phyloP scores from a whole-genome alignment of 768 basidiomycete genomes.

The Mycena amicta region DNA sequence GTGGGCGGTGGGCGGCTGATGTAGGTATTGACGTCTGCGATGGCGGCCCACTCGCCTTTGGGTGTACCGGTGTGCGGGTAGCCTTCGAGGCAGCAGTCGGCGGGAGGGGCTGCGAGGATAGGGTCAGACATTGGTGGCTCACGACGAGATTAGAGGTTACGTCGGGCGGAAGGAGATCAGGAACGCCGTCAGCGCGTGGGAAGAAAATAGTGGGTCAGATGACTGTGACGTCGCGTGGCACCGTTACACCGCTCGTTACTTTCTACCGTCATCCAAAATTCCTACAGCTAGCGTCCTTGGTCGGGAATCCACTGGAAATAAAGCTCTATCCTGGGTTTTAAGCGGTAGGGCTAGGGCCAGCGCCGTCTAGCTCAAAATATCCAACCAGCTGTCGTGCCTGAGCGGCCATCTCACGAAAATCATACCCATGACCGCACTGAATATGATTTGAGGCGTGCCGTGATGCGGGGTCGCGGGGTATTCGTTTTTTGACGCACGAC shows the following conservation, averaged over 20 bases:
- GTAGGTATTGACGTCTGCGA: slow-evolving; percentile 39
- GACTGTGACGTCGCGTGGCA: neutral
- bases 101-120: slow-evolving; percentile 33
- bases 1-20: slow-evolving; percentile 32
- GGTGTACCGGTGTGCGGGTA: slow-evolving; percentile 42
- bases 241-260: neutral
- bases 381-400: neutral
- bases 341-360: neutral
- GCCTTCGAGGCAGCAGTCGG: slow-evolving; percentile 42
- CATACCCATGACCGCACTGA: neutral
- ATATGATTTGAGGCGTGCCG: no score
- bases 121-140: slow-evolving; percentile 16
- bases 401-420: neutral
- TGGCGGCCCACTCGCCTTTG: slow-evolving; percentile 24
- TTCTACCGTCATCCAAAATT: neutral
- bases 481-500: no score
- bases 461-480: no score
- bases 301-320: neutral
- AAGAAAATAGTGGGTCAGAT: neutral
- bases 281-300: neutral
- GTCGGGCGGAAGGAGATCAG: neutral
- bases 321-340: neutral
- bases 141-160: neutral
- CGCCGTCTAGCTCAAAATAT: neutral
- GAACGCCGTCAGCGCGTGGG: neutral